These are phyloP conservation scores for Catunica adiposa DNA, from an alignment of 2,329 filamentous ascomycete species.

Conservation along the genomic window DNA sequence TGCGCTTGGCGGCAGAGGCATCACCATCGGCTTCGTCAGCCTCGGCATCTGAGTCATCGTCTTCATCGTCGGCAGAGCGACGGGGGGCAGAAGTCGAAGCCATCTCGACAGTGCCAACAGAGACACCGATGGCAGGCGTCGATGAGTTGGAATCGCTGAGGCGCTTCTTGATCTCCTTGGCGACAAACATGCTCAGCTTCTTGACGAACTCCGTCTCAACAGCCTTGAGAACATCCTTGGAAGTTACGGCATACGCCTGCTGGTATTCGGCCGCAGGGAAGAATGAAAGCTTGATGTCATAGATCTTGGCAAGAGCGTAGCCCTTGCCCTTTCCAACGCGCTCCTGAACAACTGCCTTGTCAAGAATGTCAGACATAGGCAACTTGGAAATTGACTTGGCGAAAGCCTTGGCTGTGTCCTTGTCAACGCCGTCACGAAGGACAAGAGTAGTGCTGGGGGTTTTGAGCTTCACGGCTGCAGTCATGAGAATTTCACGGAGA, in stretches of 20 bases:
- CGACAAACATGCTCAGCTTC: constrained; percentile 51
- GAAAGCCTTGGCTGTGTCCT: constrained; percentile 57
- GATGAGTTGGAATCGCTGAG: constrained; percentile 47
- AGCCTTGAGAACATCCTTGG: constrained; percentile 59
- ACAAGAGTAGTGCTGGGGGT: constrained; percentile 82
- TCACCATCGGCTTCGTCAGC: constrained; percentile 67
- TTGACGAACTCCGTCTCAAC: constrained; percentile 70
- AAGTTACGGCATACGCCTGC: constrained; percentile 66
- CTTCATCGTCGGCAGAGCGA: constrained; percentile 40
- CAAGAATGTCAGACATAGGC: constrained; percentile 66
- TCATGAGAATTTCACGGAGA: constrained; percentile 96
- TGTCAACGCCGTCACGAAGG: constrained; percentile 53
- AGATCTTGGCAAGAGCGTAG: constrained; percentile 62
- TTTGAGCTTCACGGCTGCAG: constrained; percentile 72
- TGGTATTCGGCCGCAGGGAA: constrained; percentile 75
- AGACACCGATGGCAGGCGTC: constrained; percentile 54
- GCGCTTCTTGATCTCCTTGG: constrained; percentile 73
- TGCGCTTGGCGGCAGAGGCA: constrained; percentile 56
- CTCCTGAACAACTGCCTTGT: constrained; percentile 68
- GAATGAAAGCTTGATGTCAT: constrained; percentile 64
- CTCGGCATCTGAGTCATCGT: constrained; percentile 53
- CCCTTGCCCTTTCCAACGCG: constrained; percentile 54
- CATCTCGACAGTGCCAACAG: constrained; percentile 36
- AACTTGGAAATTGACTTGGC: constrained; percentile 84
- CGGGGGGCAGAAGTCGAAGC: constrained; percentile 24